Percentiles rank a stretch among this genome's conserved stretches.
These are phyloP conservation scores for Panicum hallii DNA, from an alignment of 202 grass and related monocot genomes.

Conservation along the genomic window DNA sequence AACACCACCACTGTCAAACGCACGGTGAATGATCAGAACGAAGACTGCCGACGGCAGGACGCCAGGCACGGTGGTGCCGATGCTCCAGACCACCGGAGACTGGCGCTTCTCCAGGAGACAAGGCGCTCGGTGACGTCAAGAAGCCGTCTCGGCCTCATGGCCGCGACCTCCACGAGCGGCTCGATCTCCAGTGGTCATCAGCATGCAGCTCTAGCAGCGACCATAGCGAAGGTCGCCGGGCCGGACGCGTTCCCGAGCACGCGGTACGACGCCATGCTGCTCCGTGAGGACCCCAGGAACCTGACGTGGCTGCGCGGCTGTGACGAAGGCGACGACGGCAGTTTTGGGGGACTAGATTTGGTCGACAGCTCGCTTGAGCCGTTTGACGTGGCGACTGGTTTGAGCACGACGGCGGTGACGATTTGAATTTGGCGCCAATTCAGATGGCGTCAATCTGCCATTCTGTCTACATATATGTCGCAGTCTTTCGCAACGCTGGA, in stretches of 20 bases:
- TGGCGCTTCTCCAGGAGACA: not conserved
- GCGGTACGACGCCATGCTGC: constrained; percentile 56
- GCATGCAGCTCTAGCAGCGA: not conserved
- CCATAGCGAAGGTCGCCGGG: not conserved
- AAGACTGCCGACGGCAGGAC: not conserved
- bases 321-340: not conserved
- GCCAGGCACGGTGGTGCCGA: not conserved
- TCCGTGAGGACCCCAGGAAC: constrained; percentile 54
- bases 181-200: not conserved
- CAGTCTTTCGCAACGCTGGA: not conserved
- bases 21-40: not conserved
- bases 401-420: not conserved
- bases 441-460: not conserved
- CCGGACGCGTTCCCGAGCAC: constrained; percentile 48
- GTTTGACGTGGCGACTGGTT: not conserved
- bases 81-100: not conserved
- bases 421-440: constrained; percentile 31
- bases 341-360: not conserved
- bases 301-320: constrained; percentile 47
- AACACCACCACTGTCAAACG: not conserved
- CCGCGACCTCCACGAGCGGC: not conserved
- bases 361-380: constrained; percentile 35
- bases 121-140: not conserved
- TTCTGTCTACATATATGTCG: not conserved
- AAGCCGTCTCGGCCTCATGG: not conserved